Evolutionary conservation across 108 stramenopile genomes (phyloP).

Genomic region (Parietichytrium sp.): DNA sequence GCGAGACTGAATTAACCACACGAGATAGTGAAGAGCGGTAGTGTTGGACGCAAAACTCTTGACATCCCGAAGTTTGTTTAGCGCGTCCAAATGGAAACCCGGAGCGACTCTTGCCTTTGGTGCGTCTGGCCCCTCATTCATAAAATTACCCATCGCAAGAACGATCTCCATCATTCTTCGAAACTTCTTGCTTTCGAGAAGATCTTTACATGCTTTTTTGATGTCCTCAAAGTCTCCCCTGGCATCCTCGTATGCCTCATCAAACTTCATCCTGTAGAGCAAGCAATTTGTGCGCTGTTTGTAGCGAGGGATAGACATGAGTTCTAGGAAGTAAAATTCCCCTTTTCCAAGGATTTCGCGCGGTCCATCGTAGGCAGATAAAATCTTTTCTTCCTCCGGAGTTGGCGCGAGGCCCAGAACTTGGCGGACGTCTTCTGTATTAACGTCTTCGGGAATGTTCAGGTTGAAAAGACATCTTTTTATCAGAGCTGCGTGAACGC

Average conservation of each 20-base stretch:
- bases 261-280: conserved; percentile 79
- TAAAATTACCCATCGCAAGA: not conserved
- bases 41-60: not conserved
- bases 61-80: conserved; percentile 5
- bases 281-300: conserved; percentile 73
- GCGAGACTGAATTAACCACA: conserved; percentile 20
- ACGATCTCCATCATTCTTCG: conserved; percentile 26
- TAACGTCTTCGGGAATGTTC: not conserved
- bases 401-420: not conserved
- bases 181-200: conserved; percentile 30
- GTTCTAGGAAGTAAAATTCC: conserved; percentile 43
- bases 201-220: conserved; percentile 3
- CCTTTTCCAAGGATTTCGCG: not conserved
- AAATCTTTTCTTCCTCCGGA: conserved; percentile 36
- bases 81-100: not conserved
- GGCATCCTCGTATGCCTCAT: conserved; percentile 77
- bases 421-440: not conserved
- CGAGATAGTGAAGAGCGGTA: conserved; percentile 21
- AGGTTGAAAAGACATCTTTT: not conserved
- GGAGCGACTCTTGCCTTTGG: not conserved
- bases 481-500: not conserved
- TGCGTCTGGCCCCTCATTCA: not conserved
- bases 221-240: conserved; percentile 42
- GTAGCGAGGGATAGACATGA: not conserved
- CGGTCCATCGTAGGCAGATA: not conserved